Percentiles rank a stretch among this genome's conserved stretches.
Evolutionary conservation across 768 basidiomycete genomes (phyloP).

Genomic region (Suillus spraguei): DNA sequence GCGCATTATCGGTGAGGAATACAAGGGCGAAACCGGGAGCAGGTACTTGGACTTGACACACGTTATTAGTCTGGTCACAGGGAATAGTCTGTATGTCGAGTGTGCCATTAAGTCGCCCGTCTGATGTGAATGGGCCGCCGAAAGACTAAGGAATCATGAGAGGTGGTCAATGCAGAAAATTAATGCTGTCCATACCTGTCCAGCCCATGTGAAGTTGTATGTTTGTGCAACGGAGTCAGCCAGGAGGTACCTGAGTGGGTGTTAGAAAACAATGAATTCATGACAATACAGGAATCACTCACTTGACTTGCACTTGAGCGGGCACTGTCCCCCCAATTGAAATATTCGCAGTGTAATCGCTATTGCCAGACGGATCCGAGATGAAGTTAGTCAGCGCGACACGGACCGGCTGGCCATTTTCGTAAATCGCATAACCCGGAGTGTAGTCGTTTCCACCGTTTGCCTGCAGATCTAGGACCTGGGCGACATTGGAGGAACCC

Average conservation of each 20-base stretch:
- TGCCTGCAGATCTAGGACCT: conserved; percentile 65
- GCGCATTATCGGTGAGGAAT: conserved; percentile 54
- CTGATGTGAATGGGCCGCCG: conserved; percentile 60
- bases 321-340: conserved; percentile 49
- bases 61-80: conserved; percentile 56
- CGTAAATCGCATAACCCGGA: conserved; percentile 69
- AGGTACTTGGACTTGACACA: conserved; percentile 62
- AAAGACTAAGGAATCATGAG: conserved; percentile 47
- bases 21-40: conserved; percentile 79
- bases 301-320: conserved; percentile 55
- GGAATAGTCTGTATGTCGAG: conserved; percentile 57
- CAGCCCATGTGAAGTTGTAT: conserved; percentile 75
- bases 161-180: background rate
- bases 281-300: conserved; percentile 23
- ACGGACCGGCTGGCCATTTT: conserved; percentile 61
- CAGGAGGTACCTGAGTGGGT: conserved; percentile 49
- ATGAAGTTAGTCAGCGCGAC: conserved; percentile 77
- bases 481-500: conserved; percentile 64
- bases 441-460: conserved; percentile 55
- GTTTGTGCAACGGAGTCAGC: conserved; percentile 61
- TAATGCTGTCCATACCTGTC: conserved; percentile 50
- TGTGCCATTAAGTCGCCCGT: conserved; percentile 64
- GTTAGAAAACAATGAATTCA: background rate
- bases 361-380: conserved; percentile 57
- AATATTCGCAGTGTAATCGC: conserved; percentile 54